Conservation (phyloP, 2,329 filamentous ascomycete genomes). For the Paraphaeosphaeria minitans region DNA sequence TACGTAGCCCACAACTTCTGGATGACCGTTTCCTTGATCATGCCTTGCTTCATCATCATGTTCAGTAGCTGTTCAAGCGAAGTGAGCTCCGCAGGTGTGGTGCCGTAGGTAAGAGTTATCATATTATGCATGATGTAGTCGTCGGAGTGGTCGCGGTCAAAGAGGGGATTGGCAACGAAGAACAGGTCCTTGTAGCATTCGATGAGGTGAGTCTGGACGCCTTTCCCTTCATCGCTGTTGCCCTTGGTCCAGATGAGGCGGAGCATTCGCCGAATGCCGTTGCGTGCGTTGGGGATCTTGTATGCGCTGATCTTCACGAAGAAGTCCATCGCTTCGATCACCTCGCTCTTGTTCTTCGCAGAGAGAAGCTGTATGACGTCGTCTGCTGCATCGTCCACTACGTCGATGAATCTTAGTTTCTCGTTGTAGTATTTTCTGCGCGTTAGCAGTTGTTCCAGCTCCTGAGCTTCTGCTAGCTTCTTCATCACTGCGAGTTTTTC, state of each 20-base stretch:
- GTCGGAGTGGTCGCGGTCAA: conserved; percentile 85
- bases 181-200: conserved; percentile 96
- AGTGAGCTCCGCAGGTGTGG: conserved; percentile 91
- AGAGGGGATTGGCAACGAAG: conserved; percentile 90
- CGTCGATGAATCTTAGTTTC: conserved; percentile 90
- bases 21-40: conserved; percentile 84
- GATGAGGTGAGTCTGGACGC: conserved; percentile 93
- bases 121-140: conserved; percentile 98
- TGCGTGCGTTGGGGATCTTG: conserved; percentile 90
- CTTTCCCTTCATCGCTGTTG: conserved; percentile 98
- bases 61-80: conserved; percentile 92
- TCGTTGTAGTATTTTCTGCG: conserved; percentile 93
- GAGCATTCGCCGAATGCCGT: conserved; percentile 93
- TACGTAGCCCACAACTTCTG: conserved; percentile 98
- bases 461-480: conserved; percentile 82
- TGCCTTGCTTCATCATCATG: conserved; percentile 95
- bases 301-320: conserved; percentile 95
- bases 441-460: conserved; percentile 83
- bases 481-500: conserved; percentile 73
- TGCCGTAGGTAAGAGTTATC: conserved; percentile 97
- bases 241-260: conserved; percentile 99
- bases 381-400: conserved; percentile 80
- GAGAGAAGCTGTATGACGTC: conserved; percentile 86
- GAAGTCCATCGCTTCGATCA: conserved; percentile 99
- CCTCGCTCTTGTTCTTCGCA: conserved; percentile 96